Evolutionary conservation across 495 filamentous ascomycete species (phyloP).

Genomic region (Penicillium bovifimosum): DNA sequence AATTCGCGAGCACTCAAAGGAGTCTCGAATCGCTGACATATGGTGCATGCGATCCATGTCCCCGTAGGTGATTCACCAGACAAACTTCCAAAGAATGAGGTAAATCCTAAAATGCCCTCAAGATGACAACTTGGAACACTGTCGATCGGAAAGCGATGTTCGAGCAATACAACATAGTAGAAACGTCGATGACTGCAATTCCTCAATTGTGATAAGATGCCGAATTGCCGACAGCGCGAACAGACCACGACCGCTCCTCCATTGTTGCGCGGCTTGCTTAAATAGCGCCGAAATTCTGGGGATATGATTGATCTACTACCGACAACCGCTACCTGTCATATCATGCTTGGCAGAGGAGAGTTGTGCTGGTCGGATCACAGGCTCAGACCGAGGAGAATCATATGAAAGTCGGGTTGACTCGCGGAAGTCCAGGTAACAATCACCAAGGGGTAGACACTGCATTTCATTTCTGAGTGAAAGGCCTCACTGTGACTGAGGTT

Average conservation of each 20-base stretch:
- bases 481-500: not conserved
- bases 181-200: not conserved
- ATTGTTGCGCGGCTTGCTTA: not conserved
- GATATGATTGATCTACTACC: not conserved
- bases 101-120: not conserved
- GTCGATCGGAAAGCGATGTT: not conserved
- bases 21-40: no score
- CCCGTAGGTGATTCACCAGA: not conserved
- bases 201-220: no score
- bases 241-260: not conserved
- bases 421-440: not conserved
- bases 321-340: not conserved
- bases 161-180: not conserved
- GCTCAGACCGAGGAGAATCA: not conserved
- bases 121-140: not conserved
- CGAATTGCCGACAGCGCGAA: not conserved
- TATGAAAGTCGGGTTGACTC: not conserved
- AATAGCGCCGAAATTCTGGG: not conserved
- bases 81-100: not conserved
- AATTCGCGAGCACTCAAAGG: not conserved
- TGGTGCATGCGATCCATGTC: not conserved
- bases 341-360: not conserved
- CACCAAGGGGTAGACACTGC: not conserved
- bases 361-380: not conserved
- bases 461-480: not conserved